phyloP scores from a whole-genome alignment of 805 yeast genomes.

The Wickerhamiella occidentalis region DNA sequence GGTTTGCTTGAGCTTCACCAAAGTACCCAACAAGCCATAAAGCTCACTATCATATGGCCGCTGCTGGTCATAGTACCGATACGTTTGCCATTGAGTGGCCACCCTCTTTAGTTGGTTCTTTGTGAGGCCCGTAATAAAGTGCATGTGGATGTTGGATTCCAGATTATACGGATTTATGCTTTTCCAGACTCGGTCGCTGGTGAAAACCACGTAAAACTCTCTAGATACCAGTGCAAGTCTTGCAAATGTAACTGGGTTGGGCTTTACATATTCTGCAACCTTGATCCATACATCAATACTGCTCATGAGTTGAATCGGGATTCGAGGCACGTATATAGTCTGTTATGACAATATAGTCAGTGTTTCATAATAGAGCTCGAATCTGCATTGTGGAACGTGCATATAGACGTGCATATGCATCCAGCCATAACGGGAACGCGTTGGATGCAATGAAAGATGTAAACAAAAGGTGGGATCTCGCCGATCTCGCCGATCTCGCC shows the following conservation, averaged over 20 bases:
- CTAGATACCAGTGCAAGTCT: neutral
- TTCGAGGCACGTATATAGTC: neutral
- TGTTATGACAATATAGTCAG: neutral
- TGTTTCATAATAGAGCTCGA: neutral
- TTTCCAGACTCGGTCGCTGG: conserved; percentile 1
- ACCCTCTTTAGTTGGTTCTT: neutral
- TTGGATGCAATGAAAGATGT: neutral
- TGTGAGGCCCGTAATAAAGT: neutral
- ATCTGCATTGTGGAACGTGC: neutral
- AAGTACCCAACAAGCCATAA: neutral
- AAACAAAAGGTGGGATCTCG: too few relatives aligned
- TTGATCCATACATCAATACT: neutral
- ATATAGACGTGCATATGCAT: neutral
- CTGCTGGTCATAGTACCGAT: neutral
- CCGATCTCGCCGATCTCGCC: too few relatives aligned
- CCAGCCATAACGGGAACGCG: neutral
- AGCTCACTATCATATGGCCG: neutral
- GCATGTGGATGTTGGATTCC: neutral
- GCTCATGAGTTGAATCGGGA: too few relatives aligned
- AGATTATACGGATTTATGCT: neutral
- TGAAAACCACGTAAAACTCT: neutral
- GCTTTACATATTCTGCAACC: conserved; percentile 2
- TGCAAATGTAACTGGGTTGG: neutral
- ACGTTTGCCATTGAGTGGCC: neutral
- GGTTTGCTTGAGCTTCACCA: neutral